These are phyloP conservation scores for Potentilla sterilis DNA, from an alignment of 306 rosid genomes.

Conservation along the genomic window DNA sequence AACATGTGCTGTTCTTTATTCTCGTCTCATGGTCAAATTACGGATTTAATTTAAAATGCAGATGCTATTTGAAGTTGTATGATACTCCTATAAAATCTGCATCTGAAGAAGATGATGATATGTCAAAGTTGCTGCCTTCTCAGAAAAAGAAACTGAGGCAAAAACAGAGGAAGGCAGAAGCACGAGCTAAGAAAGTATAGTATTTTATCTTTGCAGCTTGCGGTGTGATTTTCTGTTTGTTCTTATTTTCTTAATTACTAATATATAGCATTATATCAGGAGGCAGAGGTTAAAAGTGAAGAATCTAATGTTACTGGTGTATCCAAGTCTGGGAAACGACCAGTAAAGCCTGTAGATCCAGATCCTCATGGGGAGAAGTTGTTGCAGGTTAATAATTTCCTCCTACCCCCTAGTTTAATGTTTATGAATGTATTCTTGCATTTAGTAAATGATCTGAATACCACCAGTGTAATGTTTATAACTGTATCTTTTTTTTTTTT, in stretches of 20 bases:
- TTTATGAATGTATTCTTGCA: constrained; percentile 1
- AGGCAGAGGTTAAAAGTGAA: constrained; percentile 89
- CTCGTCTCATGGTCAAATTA: neutral
- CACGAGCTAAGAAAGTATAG: constrained; percentile 85
- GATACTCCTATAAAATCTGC: constrained; percentile 83
- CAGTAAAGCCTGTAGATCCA: constrained; percentile 84
- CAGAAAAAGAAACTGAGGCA: constrained; percentile 98
- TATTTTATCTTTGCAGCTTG: constrained; percentile 26
- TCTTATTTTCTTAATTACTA: constrained; percentile 18
- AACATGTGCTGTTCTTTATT: neutral
- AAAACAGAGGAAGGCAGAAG: constrained; percentile 93
- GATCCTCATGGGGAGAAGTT: constrained; percentile 92
- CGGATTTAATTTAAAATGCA: constrained; percentile 38
- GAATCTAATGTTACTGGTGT: constrained; percentile 54
- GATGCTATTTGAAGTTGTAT: constrained; percentile 84
- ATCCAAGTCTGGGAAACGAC: constrained; percentile 83
- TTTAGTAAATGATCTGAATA: constrained; percentile 20
- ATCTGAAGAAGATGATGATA: constrained; percentile 69
- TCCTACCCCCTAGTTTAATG: neutral
- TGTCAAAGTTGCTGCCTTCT: constrained; percentile 86
- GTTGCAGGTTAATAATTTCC: constrained; percentile 61
- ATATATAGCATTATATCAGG: constrained; percentile 48
- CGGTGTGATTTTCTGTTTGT: neutral
- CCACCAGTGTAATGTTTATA: constrained; percentile 1
- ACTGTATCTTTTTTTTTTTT: neutral